Conservation (phyloP, 176 grass and related monocot species). For the Musa itinerans region DNA sequence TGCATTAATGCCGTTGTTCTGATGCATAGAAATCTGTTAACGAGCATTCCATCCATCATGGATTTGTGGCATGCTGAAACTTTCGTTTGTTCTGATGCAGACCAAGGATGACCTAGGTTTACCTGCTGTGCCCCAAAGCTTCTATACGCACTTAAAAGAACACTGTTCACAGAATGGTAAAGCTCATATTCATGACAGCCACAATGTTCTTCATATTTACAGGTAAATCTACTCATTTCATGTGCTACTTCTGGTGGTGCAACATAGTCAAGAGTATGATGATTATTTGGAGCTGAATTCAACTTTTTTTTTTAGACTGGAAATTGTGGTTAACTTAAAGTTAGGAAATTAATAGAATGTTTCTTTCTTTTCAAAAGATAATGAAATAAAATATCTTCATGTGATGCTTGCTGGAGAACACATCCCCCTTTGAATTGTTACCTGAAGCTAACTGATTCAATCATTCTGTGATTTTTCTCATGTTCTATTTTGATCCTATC, state of each 20-base stretch:
- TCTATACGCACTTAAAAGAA: constrained; percentile 51
- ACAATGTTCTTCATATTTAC: background rate
- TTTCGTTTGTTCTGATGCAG: constrained; percentile 34
- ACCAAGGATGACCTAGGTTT: constrained; percentile 61
- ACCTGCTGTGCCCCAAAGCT: constrained; percentile 55
- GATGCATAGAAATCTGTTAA: background rate
- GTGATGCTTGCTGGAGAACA: no score
- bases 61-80: background rate
- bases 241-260: background rate
- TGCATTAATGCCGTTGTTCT: background rate
- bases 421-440: no score
- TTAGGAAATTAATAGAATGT: no score
- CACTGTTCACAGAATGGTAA: no score
- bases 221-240: background rate
- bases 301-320: no score
- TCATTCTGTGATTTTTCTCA: no score
- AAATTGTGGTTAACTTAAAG: no score
- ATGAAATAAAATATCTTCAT: no score
- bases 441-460: no score
- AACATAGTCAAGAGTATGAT: background rate
- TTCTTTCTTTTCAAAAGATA: no score
- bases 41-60: background rate
- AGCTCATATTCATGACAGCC: no score
- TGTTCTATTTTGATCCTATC: no score
- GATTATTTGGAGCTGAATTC: background rate